These are phyloP conservation scores for Aspergillus fumigatiaffinis DNA, from an alignment of 2,329 filamentous ascomycete species.

Conservation along the genomic window DNA sequence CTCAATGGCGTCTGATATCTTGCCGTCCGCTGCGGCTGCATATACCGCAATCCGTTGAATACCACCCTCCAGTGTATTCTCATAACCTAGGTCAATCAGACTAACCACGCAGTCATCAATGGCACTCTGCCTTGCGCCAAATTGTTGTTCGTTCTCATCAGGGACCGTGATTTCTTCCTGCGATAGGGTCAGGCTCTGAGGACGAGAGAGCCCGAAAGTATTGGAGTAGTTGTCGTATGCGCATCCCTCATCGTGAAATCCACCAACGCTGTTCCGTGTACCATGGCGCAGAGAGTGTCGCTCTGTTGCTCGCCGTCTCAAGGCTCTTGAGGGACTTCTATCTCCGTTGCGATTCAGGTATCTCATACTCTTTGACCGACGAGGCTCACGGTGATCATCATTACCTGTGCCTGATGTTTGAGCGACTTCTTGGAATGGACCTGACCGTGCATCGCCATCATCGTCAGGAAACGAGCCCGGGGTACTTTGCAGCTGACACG, in stretches of 20 bases:
- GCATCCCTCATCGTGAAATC: neutral
- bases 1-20: conserved; percentile 44
- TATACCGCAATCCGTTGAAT: conserved; percentile 40
- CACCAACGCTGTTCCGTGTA: neutral
- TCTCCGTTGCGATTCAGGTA: conserved; percentile 6
- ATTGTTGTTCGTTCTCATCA: neutral
- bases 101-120: conserved; percentile 38
- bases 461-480: conserved; percentile 14
- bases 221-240: neutral
- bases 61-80: conserved; percentile 31
- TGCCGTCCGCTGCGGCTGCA: conserved; percentile 42
- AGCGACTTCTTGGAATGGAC: neutral
- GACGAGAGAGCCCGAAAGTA: neutral
- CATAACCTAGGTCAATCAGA: conserved; percentile 42
- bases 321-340: neutral
- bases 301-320: conserved; percentile 30
- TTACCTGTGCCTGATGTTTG: neutral
- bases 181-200: neutral
- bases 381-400: conserved; percentile 4
- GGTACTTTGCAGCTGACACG: neutral
- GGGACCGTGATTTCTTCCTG: neutral
- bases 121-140: conserved; percentile 3
- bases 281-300: conserved; percentile 15
- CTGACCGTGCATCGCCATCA: neutral
- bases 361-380: conserved; percentile 25